These are phyloP conservation scores for Crepidotus variabilis DNA, from an alignment of 768 basidiomycete genomes.

Conservation along the genomic window DNA sequence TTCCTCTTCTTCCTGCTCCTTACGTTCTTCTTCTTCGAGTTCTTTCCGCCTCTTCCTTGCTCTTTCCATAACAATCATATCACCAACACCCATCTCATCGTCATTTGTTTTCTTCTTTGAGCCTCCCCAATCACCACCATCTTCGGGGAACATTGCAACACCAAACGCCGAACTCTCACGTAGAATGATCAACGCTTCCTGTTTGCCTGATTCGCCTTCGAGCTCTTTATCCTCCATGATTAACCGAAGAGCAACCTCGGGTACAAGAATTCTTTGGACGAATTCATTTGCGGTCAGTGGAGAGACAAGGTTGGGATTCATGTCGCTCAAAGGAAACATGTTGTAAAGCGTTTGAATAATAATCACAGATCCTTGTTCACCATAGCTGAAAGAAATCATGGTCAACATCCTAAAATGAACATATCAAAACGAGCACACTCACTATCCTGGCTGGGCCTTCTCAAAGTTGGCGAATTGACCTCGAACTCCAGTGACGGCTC, in stretches of 20 bases:
- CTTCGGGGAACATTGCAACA: slow-evolving; percentile 79
- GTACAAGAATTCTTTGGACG: slow-evolving; percentile 81
- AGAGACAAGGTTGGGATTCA: slow-evolving; percentile 47
- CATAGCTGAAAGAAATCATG: slow-evolving; percentile 55
- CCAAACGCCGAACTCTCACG: slow-evolving; percentile 82
- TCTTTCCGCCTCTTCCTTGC: slow-evolving; percentile 50
- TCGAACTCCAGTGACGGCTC: slow-evolving; percentile 60
- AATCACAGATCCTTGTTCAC: slow-evolving; percentile 78
- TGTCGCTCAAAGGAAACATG: slow-evolving; percentile 63
- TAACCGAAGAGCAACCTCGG: slow-evolving; percentile 80
- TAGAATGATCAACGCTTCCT: slow-evolving; percentile 55
- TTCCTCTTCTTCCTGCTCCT: slow-evolving; percentile 10
- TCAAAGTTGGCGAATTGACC: slow-evolving; percentile 80
- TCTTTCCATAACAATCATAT: slow-evolving; percentile 50
- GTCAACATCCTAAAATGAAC: neutral
- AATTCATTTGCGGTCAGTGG: slow-evolving; percentile 78
- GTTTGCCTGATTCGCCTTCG: slow-evolving; percentile 29
- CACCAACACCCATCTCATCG: slow-evolving; percentile 40
- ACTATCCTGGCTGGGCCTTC: slow-evolving; percentile 89
- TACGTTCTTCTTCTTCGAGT: slow-evolving; percentile 38
- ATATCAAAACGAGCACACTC: slow-evolving; percentile 26
- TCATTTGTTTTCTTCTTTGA: slow-evolving; percentile 18
- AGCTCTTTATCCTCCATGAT: slow-evolving; percentile 72
- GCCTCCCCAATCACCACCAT: slow-evolving; percentile 36
- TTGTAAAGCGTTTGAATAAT: slow-evolving; percentile 75